Evolutionary conservation across 2,329 filamentous ascomycete species (phyloP).

Genomic region (Neonectria coccinea): DNA sequence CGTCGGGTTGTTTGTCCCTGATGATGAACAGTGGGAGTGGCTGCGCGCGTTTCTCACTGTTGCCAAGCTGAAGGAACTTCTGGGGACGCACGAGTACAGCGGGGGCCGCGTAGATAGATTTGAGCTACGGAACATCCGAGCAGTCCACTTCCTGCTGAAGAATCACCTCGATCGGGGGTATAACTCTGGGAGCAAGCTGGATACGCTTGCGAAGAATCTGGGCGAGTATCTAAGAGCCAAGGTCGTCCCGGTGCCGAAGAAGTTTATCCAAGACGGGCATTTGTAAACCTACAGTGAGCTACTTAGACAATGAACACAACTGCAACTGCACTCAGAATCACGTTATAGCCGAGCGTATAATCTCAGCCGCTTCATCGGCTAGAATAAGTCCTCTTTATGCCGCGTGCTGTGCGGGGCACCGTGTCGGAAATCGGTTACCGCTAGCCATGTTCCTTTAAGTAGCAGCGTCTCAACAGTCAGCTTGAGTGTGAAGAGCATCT

Average conservation of each 20-base stretch:
- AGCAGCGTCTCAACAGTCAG: background rate
- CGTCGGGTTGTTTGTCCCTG: slow-evolving; percentile 56
- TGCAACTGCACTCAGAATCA: background rate
- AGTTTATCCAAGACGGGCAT: slow-evolving; percentile 49
- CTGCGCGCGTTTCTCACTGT: slow-evolving; percentile 54
- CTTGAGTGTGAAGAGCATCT: background rate
- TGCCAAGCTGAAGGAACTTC: slow-evolving; percentile 49
- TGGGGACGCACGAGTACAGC: slow-evolving; percentile 48
- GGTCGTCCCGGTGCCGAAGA: slow-evolving; percentile 45
- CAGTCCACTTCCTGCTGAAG: slow-evolving; percentile 28
- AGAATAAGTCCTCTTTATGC: background rate
- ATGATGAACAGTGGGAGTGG: slow-evolving; percentile 58
- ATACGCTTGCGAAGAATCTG: slow-evolving; percentile 50
- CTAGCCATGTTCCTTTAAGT: slow-evolving; percentile 14
- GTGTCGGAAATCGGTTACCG: slow-evolving; percentile 31
- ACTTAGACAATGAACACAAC: background rate
- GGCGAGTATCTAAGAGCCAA: slow-evolving; percentile 47
- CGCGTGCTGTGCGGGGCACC: slow-evolving; percentile 19
- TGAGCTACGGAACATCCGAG: slow-evolving; percentile 42
- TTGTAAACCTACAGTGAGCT: slow-evolving; percentile 30
- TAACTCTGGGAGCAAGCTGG: slow-evolving; percentile 36
- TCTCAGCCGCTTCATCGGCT: slow-evolving; percentile 11
- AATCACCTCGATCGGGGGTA: slow-evolving; percentile 27
- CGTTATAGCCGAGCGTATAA: background rate
- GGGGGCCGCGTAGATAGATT: slow-evolving; percentile 51